Conservation (phyloP, 495 filamentous ascomycete species). For the Symbiotaphrina buchneri region DNA sequence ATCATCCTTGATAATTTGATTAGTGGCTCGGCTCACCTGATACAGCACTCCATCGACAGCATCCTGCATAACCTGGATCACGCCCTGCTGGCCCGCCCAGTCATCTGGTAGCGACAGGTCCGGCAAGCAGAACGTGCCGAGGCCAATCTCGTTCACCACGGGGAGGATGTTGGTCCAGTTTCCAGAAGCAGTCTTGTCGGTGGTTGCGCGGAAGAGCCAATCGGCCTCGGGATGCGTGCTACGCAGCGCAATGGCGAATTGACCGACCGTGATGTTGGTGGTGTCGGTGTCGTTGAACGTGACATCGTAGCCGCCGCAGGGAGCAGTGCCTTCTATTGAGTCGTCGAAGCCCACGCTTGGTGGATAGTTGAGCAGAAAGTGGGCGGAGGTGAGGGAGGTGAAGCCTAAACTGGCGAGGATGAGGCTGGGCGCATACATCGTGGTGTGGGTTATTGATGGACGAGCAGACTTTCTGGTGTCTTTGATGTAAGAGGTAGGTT, state of each 20-base stretch:
- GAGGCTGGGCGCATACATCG: background rate
- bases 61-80: slow-evolving; percentile 18
- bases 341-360: slow-evolving; percentile 23
- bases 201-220: slow-evolving; percentile 26
- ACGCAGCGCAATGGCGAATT: slow-evolving; percentile 16
- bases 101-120: slow-evolving; percentile 15
- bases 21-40: slow-evolving; percentile 27
- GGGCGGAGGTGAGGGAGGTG: slow-evolving; percentile 11
- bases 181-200: slow-evolving; percentile 15
- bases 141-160: slow-evolving; percentile 19
- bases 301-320: slow-evolving; percentile 23
- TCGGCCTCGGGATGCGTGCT: slow-evolving; percentile 20
- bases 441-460: too few relatives aligned
- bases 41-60: slow-evolving; percentile 24
- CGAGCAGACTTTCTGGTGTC: too few relatives aligned
- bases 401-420: background rate
- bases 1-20: too few relatives aligned
- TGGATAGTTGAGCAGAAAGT: slow-evolving; percentile 23
- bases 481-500: too few relatives aligned
- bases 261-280: slow-evolving; percentile 27
- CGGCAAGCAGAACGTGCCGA: slow-evolving; percentile 20
- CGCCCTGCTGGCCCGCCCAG: slow-evolving; percentile 24
- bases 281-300: slow-evolving; percentile 14
- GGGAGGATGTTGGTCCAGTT: slow-evolving; percentile 26
- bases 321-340: slow-evolving; percentile 13